Percentiles rank a stretch among this genome's conserved stretches.
Conservation (phyloP, 176 grass and related monocot genomes). For the Elymus sibiricus region DNA sequence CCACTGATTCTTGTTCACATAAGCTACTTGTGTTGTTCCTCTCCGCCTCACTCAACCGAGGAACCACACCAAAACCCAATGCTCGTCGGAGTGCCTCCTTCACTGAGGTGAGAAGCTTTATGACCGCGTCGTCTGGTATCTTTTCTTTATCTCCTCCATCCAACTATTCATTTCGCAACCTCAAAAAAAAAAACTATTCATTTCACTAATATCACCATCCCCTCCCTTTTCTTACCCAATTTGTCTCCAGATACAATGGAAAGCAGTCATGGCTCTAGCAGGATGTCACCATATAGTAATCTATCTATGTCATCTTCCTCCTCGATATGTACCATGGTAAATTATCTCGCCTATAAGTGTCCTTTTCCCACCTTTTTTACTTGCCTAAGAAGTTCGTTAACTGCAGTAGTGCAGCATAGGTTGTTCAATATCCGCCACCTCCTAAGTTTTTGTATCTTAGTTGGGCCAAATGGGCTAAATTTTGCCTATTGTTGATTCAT, state of each 20-base stretch:
- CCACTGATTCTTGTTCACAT: background rate
- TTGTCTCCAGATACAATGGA: background rate
- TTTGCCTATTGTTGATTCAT: background rate
- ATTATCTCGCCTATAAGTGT: background rate
- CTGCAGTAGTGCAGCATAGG: background rate
- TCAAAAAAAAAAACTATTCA: too few species aligned
- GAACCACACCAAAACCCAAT: background rate
- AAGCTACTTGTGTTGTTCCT: background rate
- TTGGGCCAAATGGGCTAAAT: background rate
- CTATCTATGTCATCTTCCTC: background rate
- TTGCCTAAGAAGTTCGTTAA: background rate
- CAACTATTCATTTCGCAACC: too few species aligned
- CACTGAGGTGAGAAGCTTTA: background rate
- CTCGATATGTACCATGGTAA: background rate
- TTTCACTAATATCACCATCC: too few species aligned
- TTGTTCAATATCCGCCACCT: too few species aligned
- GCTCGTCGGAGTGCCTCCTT: background rate
- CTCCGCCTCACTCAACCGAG: background rate
- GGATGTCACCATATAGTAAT: background rate
- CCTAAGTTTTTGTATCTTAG: background rate
- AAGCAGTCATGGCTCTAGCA: background rate
- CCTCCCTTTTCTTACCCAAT: background rate
- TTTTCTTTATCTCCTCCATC: background rate
- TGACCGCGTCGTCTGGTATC: background rate
- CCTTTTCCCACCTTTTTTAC: background rate